These are phyloP conservation scores for Flaveria ramosissima DNA, from an alignment of 129 eudicot genomes.

Conservation along the genomic window DNA sequence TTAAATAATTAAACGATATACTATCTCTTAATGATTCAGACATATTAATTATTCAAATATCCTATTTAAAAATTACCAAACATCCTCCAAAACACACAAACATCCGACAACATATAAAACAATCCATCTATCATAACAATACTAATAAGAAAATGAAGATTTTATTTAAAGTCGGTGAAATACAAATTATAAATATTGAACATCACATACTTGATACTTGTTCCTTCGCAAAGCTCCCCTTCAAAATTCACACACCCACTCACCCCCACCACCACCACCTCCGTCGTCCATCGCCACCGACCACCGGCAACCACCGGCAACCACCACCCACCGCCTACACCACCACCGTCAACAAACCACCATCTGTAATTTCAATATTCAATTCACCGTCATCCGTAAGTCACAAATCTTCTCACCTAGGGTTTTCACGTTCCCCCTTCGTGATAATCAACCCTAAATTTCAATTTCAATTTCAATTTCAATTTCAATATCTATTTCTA, in stretches of 20 bases:
- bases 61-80: no score
- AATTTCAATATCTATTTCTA: not conserved
- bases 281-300: not conserved
- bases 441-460: not conserved
- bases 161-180: no score
- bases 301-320: not conserved
- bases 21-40: no score
- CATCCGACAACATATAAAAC: no score
- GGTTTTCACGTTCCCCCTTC: not conserved
- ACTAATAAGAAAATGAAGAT: no score
- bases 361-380: not conserved
- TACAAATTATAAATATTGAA: no score
- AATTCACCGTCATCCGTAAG: not conserved
- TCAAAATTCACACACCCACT: not conserved
- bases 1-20: no score
- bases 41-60: no score
- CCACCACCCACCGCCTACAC: not conserved
- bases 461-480: not conserved
- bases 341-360: not conserved
- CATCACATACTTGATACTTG: no score
- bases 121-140: no score
- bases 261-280: not conserved
- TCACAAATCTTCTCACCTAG: not conserved
- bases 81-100: no score
- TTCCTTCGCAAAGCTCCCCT: not conserved